A percentile compares a stretch with the other conserved stretches of the same genome.
phyloP scores from a whole-genome alignment of 192 early-diverging fungal species.

The Thoreauomyces humboldtii region DNA sequence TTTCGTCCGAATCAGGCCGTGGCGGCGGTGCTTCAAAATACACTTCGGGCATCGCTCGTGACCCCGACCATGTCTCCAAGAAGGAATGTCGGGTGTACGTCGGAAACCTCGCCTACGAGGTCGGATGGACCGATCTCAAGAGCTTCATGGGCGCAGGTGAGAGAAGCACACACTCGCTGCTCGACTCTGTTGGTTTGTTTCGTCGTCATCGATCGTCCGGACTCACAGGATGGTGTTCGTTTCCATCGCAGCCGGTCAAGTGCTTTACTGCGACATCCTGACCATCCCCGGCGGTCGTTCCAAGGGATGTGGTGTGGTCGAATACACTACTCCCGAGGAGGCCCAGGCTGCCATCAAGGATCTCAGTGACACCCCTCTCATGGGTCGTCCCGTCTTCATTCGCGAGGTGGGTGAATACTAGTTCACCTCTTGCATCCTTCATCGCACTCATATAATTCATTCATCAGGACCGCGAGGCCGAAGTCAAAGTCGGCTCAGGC shows the following conservation, averaged over 20 bases:
- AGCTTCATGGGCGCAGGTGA: slow-evolving; percentile 78
- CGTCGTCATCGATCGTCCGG: background rate
- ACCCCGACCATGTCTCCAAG: slow-evolving; percentile 27
- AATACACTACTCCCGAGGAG: slow-evolving; percentile 73
- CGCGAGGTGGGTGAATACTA: slow-evolving; percentile 71
- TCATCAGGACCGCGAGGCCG: background rate
- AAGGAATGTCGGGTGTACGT: slow-evolving; percentile 75
- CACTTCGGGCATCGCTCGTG: slow-evolving; percentile 8
- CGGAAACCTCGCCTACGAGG: slow-evolving; percentile 77
- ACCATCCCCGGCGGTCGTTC: slow-evolving; percentile 58
- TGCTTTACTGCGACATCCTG: slow-evolving; percentile 75
- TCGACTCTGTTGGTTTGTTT: background rate
- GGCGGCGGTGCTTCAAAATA: slow-evolving; percentile 12
- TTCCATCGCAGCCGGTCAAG: slow-evolving; percentile 73
- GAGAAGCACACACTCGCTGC: background rate
- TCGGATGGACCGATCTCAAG: slow-evolving; percentile 72
- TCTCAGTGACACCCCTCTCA: slow-evolving; percentile 63
- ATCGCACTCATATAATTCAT: too few relatives aligned
- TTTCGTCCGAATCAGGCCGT: background rate
- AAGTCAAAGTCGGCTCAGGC: background rate
- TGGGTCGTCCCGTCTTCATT: slow-evolving; percentile 74
- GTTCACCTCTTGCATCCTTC: too few relatives aligned
- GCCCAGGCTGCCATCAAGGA: slow-evolving; percentile 70
- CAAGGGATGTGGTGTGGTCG: slow-evolving; percentile 74
- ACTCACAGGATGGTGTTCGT: background rate